Base-by-base conservation (phyloP, 2,329 filamentous ascomycete species). In the Beauveria brongniartii region DNA sequence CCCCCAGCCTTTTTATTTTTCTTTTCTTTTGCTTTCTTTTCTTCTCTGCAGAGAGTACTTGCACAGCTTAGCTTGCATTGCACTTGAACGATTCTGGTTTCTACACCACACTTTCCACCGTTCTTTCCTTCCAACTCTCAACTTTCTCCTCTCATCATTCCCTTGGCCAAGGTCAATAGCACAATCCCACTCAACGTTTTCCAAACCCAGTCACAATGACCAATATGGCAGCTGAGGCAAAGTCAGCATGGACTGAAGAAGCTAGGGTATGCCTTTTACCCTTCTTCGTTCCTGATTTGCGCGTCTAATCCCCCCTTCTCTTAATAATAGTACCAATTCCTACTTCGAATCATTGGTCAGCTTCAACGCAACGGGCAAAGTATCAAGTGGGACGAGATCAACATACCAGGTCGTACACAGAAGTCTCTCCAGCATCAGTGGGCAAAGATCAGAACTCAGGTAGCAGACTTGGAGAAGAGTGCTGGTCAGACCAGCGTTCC, bases 381-480 rank as follows among this genome's bases (percentile, higher is more conserved):
- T 12, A 61, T 65, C 41, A 61, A 65, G 0, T 67, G 64, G 64
- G 61, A 64, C 28, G 61, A 60, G 3, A 41, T 68, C 14, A 52
- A 59, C 14, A 65, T 68, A 40, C 64, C 65, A 8, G 64, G 64
- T 12, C 67, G 67, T 47, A 67, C 67, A 1, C 22, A 55, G n/a
- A 68, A 67, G 54, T 65, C 66, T n/a, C 10, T 68, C 3, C 51
- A 62, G 41, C 47, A 61, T 12, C 63, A 64, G 50, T 68, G 66
- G 67, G 46, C 61, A 20, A 62, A 64, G 30, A 64, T 68, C 20
- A 20, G 47, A 14, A 34, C 53, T 3, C 54, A 62, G 43, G 61
- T 65, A 43, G 61, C 62, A 6, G 71, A 73, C 5, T 65, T 73
- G 52, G 70, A 73, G 47, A 61, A 37, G 50, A 9, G 10, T 16